Evolutionary conservation across 2,329 filamentous ascomycete species (phyloP).

Genomic region (Sarocladium brachiariae): DNA sequence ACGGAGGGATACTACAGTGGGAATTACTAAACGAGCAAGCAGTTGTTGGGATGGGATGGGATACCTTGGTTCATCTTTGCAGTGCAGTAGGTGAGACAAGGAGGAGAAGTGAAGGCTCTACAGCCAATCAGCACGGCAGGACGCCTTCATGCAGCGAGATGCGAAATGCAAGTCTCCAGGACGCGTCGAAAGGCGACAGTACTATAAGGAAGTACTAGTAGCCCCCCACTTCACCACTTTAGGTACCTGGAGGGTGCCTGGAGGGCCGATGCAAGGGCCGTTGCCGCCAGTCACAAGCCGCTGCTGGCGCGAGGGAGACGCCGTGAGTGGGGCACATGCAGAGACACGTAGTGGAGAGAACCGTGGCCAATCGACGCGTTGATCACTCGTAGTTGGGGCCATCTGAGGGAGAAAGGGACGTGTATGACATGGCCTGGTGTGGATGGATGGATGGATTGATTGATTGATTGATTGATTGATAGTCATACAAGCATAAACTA

Average conservation of each 20-base stretch:
- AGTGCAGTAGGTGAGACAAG: neutral
- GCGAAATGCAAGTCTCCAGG: slow-evolving; percentile 5
- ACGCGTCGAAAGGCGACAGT: slow-evolving; percentile 6
- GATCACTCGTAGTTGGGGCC: too few relatives aligned
- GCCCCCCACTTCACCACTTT: too few relatives aligned
- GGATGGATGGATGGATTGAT: too few relatives aligned
- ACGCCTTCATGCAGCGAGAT: slow-evolving; percentile 7
- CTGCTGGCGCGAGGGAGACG: neutral
- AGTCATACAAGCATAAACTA: too few relatives aligned
- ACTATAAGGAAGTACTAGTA: too few relatives aligned
- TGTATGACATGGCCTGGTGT: neutral
- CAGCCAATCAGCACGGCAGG: slow-evolving; percentile 1
- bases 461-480: too few relatives aligned
- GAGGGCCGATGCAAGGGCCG: slow-evolving; percentile 3
- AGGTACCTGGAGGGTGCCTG: too few relatives aligned
- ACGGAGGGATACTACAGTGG: too few relatives aligned
- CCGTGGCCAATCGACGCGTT: slow-evolving; percentile 7
- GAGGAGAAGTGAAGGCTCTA: neutral
- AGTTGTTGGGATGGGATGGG: slow-evolving; percentile 6
- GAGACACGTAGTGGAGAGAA: slow-evolving; percentile 3
- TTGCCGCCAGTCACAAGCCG: neutral
- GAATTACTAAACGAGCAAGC: neutral
- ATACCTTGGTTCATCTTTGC: neutral
- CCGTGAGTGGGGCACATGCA: neutral
- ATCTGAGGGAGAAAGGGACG: too few relatives aligned